Conservation (phyloP, 208 protist species). For the Leishmania lainsoni region DNA sequence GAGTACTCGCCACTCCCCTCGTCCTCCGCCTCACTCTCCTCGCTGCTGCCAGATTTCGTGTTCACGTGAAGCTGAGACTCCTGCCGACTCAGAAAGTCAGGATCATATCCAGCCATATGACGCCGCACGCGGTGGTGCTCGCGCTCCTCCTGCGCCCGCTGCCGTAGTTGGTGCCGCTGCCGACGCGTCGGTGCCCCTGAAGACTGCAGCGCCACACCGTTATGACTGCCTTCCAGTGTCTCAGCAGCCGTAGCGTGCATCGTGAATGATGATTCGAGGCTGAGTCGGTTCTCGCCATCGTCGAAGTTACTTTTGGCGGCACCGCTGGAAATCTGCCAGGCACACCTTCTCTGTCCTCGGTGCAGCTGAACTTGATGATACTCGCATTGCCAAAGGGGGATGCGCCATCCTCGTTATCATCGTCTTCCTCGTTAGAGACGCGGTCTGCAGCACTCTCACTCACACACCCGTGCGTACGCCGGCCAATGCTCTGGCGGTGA, state of each 20-base stretch:
- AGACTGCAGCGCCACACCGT: not conserved
- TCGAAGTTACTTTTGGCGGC: not conserved
- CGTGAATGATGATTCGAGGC: not conserved
- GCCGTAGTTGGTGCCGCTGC: slow-evolving; percentile 13
- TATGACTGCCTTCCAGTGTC: not conserved
- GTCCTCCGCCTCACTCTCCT: slow-evolving; percentile 9
- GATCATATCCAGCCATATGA: slow-evolving; percentile 41
- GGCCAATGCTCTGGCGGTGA: not conserved
- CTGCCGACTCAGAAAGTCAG: slow-evolving; percentile 21
- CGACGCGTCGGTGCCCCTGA: not conserved
- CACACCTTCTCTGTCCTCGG: not conserved
- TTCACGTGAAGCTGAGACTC: slow-evolving; percentile 29
- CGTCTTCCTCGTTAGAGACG: not conserved
- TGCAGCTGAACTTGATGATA: slow-evolving; percentile 28
- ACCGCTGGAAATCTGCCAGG: not conserved
- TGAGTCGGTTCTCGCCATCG: not conserved
- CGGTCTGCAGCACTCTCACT: not conserved
- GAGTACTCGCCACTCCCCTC: slow-evolving; percentile 8
- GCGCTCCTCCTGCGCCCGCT: slow-evolving; percentile 14
- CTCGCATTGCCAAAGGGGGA: slow-evolving; percentile 25
- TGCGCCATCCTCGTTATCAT: slow-evolving; percentile 14
- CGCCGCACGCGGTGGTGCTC: slow-evolving; percentile 23
- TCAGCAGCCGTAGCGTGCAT: not conserved
- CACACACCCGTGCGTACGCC: not conserved
- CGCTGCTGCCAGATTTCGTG: not conserved